These are phyloP conservation scores for Eucalyptus marginata DNA, from an alignment of 345 rosid species.

Conservation along the genomic window DNA sequence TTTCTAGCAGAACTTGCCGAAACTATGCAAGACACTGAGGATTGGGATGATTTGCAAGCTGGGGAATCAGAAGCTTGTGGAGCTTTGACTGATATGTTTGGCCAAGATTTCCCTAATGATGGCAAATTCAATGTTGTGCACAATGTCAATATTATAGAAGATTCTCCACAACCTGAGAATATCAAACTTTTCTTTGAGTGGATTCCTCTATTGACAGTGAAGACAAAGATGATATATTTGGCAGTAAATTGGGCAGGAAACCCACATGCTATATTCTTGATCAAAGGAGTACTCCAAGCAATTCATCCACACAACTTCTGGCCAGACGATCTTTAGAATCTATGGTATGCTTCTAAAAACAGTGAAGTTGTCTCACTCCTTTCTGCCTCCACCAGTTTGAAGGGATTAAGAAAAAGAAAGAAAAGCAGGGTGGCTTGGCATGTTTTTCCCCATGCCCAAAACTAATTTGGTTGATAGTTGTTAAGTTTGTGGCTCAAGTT, in stretches of 20 bases:
- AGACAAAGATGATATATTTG: background rate
- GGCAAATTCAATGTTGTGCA: no score
- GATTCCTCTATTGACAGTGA: constrained; percentile 52
- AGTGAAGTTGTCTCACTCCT: background rate
- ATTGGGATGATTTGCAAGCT: constrained; percentile 78
- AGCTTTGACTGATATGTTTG: constrained; percentile 10
- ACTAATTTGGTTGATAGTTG: background rate
- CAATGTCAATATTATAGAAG: no score
- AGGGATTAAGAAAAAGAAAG: background rate
- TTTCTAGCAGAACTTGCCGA: constrained; percentile 77
- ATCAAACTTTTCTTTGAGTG: constrained; percentile 28
- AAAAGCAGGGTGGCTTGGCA: background rate
- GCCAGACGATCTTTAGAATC: background rate
- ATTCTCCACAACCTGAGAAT: background rate
- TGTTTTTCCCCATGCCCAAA: background rate
- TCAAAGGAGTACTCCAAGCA: no score
- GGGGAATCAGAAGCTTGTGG: constrained; percentile 75
- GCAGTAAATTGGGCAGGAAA: background rate
- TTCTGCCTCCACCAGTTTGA: background rate
- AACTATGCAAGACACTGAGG: constrained; percentile 59
- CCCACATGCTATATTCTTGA: no score
- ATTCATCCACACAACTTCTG: constrained; percentile 1
- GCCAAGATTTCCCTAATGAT: no score
- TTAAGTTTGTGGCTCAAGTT: background rate
- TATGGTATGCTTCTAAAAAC: background rate